These are phyloP conservation scores for Colletotrichum agaves DNA, from an alignment of 2,329 filamentous ascomycete genomes.

Conservation along the genomic window DNA sequence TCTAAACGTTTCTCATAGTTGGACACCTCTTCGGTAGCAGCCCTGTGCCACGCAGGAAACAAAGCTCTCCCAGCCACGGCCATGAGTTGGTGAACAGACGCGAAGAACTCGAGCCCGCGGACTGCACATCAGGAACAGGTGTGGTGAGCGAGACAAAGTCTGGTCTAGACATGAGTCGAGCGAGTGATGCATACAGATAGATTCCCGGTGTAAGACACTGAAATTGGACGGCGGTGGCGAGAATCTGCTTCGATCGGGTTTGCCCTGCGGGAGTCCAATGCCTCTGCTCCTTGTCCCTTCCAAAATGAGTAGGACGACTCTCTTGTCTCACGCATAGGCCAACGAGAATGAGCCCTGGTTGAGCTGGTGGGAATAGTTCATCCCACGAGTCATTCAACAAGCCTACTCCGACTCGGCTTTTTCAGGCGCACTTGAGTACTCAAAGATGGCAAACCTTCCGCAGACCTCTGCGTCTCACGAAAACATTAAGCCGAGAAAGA, in stretches of 20 bases:
- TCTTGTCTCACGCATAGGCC: background rate
- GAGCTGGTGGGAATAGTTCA: background rate
- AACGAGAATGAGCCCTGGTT: background rate
- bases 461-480: too few relatives aligned
- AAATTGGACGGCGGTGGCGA: background rate
- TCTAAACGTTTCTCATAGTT: too few relatives aligned
- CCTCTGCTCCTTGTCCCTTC: background rate
- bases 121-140: background rate
- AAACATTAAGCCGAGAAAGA: too few relatives aligned
- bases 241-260: slow-evolving; percentile 12
- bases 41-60: too few relatives aligned
- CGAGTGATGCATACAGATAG: background rate
- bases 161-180: slow-evolving; percentile 6
- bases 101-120: too few relatives aligned
- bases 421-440: too few relatives aligned
- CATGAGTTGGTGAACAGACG: background rate
- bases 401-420: too few relatives aligned
- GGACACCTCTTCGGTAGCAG: too few relatives aligned
- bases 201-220: background rate
- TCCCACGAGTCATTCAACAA: slow-evolving; percentile 20
- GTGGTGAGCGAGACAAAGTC: slow-evolving; percentile 26
- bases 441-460: too few relatives aligned
- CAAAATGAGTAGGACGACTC: background rate
- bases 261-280: slow-evolving; percentile 6
- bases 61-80: background rate